phyloP scores from a whole-genome alignment of 495 filamentous ascomycete species.

The Penicillium bialowiezense region DNA sequence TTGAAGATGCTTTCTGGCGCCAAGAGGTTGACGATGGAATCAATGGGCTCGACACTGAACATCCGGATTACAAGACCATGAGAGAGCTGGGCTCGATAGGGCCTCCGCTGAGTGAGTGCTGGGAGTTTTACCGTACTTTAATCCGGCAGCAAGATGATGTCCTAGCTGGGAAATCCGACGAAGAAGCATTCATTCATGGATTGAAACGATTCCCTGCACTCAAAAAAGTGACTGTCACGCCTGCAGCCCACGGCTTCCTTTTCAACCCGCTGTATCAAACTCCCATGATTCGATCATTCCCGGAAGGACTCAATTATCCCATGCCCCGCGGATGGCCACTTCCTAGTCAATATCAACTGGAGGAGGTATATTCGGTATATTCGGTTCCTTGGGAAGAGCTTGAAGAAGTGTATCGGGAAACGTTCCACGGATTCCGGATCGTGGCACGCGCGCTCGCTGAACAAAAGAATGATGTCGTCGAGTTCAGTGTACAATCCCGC shows the following conservation, averaged over 20 bases:
- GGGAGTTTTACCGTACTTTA: conserved; percentile 6
- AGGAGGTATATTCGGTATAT: not conserved
- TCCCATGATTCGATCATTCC: conserved; percentile 23
- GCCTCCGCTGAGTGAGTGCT: not conserved
- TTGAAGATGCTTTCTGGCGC: not conserved
- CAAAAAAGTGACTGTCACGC: conserved; percentile 19
- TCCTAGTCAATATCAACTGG: not conserved
- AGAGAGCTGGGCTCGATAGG: conserved; percentile 2
- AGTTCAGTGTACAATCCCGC: conserved; percentile 10
- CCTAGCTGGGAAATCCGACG: conserved; percentile 4
- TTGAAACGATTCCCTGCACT: conserved; percentile 19
- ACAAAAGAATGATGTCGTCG: conserved; percentile 7
- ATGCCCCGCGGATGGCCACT: conserved; percentile 20
- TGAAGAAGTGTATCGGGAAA: conserved; percentile 7
- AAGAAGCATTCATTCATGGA: conserved; percentile 12
- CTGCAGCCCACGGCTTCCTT: conserved; percentile 18
- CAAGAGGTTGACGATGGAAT: not conserved
- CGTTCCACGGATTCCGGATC: conserved; percentile 11
- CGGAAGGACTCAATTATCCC: conserved; percentile 20
- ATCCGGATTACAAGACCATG: not conserved
- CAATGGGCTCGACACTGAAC: conserved; percentile 3
- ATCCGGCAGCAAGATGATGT: conserved; percentile 7
- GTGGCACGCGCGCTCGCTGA: conserved; percentile 7
- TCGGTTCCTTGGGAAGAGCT: not conserved
- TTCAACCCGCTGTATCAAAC: conserved; percentile 21